Conservation (phyloP, 129 eudicot genomes). For the Flaveria trinervia region DNA sequence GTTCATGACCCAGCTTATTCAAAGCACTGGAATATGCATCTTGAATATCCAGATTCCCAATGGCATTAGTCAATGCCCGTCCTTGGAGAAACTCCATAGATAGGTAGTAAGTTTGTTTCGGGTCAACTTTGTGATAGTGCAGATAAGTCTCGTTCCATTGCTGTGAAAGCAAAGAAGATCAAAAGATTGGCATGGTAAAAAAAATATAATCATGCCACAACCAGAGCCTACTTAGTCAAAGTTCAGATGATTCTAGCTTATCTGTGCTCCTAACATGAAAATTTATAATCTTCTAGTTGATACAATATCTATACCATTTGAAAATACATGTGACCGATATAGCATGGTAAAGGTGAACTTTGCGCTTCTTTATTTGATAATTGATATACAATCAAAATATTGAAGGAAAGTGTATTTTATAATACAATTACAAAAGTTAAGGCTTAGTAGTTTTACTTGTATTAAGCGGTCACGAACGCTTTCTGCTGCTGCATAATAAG, state of each 20-base stretch:
- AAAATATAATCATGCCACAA: neutral
- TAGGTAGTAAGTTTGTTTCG: conserved; percentile 96
- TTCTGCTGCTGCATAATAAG: conserved; percentile 92
- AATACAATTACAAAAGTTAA: neutral
- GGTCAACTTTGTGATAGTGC: conserved; percentile 86
- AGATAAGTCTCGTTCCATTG: conserved; percentile 99
- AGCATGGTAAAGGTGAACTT: neutral
- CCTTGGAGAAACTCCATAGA: conserved; percentile 99
- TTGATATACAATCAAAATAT: conserved; percentile 16
- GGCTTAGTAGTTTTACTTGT: conserved; percentile 46
- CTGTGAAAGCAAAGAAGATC: conserved; percentile 44
- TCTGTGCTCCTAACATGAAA: conserved; percentile 2
- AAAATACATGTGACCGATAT: neutral
- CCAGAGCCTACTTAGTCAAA: neutral
- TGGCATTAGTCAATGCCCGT: conserved; percentile 95
- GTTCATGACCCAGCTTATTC: conserved; percentile 85
- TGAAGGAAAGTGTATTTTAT: neutral
- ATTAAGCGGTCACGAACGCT: conserved; percentile 91
- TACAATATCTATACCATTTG: neutral
- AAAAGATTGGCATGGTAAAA: neutral
- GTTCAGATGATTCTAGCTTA: conserved; percentile 4
- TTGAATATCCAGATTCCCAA: conserved; percentile 83
- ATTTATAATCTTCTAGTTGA: neutral
- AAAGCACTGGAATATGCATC: conserved; percentile 88
- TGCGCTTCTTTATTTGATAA: conserved; percentile 11